Evolutionary conservation across 1,139 yeast species (phyloP), one percentile per base, ranked within the genome.

Genomic region (Yamadazyma siamensis): DNA sequence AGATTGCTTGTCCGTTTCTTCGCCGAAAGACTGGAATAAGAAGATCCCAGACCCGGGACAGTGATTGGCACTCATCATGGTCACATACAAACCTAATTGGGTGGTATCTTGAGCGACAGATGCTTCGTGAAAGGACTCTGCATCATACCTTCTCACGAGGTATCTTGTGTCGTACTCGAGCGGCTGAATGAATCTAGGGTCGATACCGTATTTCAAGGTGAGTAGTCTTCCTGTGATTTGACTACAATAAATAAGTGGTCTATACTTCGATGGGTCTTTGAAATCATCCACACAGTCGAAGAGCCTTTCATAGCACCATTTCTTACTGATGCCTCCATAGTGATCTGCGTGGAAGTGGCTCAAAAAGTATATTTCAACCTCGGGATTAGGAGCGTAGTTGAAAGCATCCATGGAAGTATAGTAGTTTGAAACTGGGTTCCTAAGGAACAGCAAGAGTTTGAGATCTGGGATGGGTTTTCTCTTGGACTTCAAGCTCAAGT

Each of bases 331-430:
- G 0, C 97, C 97, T 3, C 87, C 88, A 50, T 91, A 91, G 52
- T 91, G 98, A 52, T 91, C 98, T 0, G 94, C 66, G 54, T 91
- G 98, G 57, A 85, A 89, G 59, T 91, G 98, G 1, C 89, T 73
- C 22, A 83, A 56, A 36, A 82, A 74, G 53, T 81, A 82, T 28
- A 68, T 64, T 8, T 52, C 41, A 7, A 80, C 71, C 4, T 51
- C 49, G 0, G 59, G 61, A 40, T 77, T 65, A 0, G 71, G 65
- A 4, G 68, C 65, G 49, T 59, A 80, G 39, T 72, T 71, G 51
- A 82, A 82, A 1, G 88, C 89, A 54, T 82, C 94, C 21, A 82
- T 86, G 0, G 80, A 72, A 2, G 82, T 46, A 23, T 58, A 46
- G 52, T 63, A 50, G 17, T 33, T 31, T 7, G 28, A 13, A 2